Evolutionary conservation across 768 basidiomycete species (phyloP), one percentile per base, ranked within the genome.

Genomic region (Lentinula detonsa): DNA sequence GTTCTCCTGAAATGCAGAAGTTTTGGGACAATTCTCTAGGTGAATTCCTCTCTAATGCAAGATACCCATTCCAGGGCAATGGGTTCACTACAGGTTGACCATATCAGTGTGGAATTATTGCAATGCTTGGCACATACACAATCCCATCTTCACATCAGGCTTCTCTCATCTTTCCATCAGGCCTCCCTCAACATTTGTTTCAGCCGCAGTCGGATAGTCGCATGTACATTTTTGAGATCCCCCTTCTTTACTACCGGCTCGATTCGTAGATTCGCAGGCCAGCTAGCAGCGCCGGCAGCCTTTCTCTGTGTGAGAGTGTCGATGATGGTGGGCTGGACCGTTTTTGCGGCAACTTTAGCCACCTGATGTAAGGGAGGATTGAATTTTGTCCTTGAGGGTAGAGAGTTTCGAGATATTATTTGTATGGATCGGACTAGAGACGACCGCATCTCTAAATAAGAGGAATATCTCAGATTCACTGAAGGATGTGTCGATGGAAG

Each of bases 211-310:
- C 77, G 67, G 5, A 78, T 63, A 1, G 74, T 73, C 34, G 70
- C 71, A 18, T 73, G 74, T 0, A 79, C 74, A 23, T 75, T 74
- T 42, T 72, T 72, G 52, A 81, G 78, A 16, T 69, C 72, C 45
- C 69, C 70, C 65, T 71, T 76, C 40, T 71, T 71, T 51, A 81
- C 64, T 46, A 76, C 62, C 1, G 80, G 76, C 65, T 84, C 82
- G 43, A 84, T 76, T 40, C 82, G 79, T 50, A 84, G 71, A 57
- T 84, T 84, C 31, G 69, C 63, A 2, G 82, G 82, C 71, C 76
- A 84, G n/a, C 64, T 64, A 9, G 67, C 68, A 3, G 77, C 78
- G 0, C 74, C 70, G 33, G 72, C 72, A 23, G 68, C 65, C 66
- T 80, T 74, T 33, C 73, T 74, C 59, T 75, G 71, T 60, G 73